These are phyloP conservation scores for Solanum hybrid DNA, from an alignment of 305 asterid species.

Conservation along the genomic window DNA sequence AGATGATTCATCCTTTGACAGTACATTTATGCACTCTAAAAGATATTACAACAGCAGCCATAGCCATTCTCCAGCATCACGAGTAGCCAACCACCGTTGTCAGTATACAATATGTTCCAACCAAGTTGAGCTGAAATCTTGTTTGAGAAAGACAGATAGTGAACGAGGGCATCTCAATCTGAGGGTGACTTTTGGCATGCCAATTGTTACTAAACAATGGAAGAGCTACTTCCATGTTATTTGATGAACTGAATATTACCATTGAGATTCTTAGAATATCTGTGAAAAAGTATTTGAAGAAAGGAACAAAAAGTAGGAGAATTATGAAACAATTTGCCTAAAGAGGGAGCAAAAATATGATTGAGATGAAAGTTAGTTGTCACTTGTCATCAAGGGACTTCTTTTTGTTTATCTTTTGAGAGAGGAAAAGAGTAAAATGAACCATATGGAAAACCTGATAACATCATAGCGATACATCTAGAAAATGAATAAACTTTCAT, in stretches of 20 bases:
- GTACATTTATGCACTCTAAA: not conserved
- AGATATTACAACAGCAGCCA: not conserved
- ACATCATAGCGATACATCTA: not conserved
- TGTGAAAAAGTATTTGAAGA: not conserved
- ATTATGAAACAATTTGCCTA: not conserved
- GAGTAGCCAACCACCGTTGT: not conserved
- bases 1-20: constrained; percentile 19
- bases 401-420: not conserved
- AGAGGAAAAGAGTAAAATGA: not conserved
- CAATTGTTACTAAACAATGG: not conserved
- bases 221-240: not conserved
- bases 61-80: not conserved
- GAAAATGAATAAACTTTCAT: not conserved
- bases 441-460: not conserved
- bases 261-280: not conserved
- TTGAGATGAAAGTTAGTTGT: not conserved
- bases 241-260: not conserved
- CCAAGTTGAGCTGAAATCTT: constrained; percentile 8
- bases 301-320: not conserved
- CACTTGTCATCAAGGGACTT: not conserved
- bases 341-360: not conserved
- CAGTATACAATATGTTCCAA: not conserved
- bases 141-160: constrained; percentile 7
- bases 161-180: constrained; percentile 2
- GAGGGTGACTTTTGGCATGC: constrained; percentile 5